A percentile compares a stretch with the other conserved stretches of the same genome.
Evolutionary conservation across 2,329 filamentous ascomycete species (phyloP).

Genomic region (Triangularia setosa): DNA sequence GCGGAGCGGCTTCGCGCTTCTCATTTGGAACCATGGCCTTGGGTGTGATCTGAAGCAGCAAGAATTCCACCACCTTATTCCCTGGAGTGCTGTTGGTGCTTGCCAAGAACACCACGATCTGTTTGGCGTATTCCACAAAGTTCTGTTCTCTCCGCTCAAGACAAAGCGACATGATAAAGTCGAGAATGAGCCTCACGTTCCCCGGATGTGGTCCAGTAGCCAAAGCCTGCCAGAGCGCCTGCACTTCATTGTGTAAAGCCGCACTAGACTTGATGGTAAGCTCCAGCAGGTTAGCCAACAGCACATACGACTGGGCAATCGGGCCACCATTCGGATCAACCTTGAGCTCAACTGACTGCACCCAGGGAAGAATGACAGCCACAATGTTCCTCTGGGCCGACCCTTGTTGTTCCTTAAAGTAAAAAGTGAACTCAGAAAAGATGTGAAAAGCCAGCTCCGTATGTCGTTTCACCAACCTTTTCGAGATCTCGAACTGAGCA

Average conservation of each 20-base stretch:
- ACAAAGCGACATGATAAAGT: constrained; percentile 94
- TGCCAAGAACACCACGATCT: constrained; percentile 94
- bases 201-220: constrained; percentile 89
- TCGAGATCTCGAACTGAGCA: constrained; percentile 94
- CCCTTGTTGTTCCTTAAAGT: constrained; percentile 82
- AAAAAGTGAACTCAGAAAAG: constrained; percentile 91
- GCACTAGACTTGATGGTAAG: constrained; percentile 91
- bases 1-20: constrained; percentile 64
- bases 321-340: constrained; percentile 88
- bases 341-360: constrained; percentile 89
- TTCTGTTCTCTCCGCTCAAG: constrained; percentile 94
- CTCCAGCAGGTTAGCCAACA: constrained; percentile 90
- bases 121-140: constrained; percentile 96
- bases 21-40: constrained; percentile 96
- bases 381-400: constrained; percentile 90
- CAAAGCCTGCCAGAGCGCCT: constrained; percentile 94
- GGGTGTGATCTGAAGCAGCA: constrained; percentile 84
- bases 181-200: constrained; percentile 89
- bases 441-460: constrained; percentile 86
- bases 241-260: constrained; percentile 90
- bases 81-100: constrained; percentile 71
- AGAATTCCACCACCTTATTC: constrained; percentile 88
- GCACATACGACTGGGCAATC: constrained; percentile 87
- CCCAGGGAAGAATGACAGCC: constrained; percentile 91
- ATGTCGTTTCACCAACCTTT: constrained; percentile 82